phyloP scores from a whole-genome alignment of 495 filamentous ascomycete genomes.

The Monascus purpureus region DNA sequence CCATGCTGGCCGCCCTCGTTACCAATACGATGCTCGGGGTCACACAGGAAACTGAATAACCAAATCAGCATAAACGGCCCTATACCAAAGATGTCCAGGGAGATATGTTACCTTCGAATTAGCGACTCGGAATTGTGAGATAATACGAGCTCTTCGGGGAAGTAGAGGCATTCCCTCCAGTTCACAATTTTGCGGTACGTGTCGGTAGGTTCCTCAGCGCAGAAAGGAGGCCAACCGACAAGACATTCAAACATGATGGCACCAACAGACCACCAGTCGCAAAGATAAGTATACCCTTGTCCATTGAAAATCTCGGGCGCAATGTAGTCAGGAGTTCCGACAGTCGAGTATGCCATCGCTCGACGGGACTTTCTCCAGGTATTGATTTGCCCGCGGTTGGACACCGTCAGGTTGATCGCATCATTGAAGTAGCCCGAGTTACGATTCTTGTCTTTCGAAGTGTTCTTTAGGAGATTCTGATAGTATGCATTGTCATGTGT shows the following conservation, averaged over 20 bases:
- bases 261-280: slow-evolving; percentile 97
- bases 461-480: slow-evolving; percentile 81
- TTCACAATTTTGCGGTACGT: slow-evolving; percentile 99
- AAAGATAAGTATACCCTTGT: slow-evolving; percentile 87
- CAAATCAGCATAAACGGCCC: too few species aligned
- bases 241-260: slow-evolving; percentile 99
- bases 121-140: slow-evolving; percentile 76
- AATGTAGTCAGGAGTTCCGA: slow-evolving; percentile 97
- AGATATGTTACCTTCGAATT: slow-evolving; percentile 51
- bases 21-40: slow-evolving; percentile 71
- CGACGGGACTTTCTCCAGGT: slow-evolving; percentile 94
- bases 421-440: slow-evolving; percentile 84
- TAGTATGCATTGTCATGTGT: slow-evolving; percentile 98
- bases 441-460: slow-evolving; percentile 53
- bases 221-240: slow-evolving; percentile 98
- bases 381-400: slow-evolving; percentile 91
- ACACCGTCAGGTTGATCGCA: slow-evolving; percentile 96
- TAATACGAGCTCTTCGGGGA: slow-evolving; percentile 85
- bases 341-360: slow-evolving; percentile 93
- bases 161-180: slow-evolving; percentile 90
- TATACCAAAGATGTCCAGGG: too few species aligned
- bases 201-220: slow-evolving; percentile 90
- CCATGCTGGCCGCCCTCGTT: slow-evolving; percentile 54
- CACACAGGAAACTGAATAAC: slow-evolving; percentile 78
- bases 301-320: slow-evolving; percentile 96